Evolutionary conservation across 2,329 filamentous ascomycete species (phyloP), one percentile per base, ranked within the genome.

Genomic region (Juglanconis oblonga): DNA sequence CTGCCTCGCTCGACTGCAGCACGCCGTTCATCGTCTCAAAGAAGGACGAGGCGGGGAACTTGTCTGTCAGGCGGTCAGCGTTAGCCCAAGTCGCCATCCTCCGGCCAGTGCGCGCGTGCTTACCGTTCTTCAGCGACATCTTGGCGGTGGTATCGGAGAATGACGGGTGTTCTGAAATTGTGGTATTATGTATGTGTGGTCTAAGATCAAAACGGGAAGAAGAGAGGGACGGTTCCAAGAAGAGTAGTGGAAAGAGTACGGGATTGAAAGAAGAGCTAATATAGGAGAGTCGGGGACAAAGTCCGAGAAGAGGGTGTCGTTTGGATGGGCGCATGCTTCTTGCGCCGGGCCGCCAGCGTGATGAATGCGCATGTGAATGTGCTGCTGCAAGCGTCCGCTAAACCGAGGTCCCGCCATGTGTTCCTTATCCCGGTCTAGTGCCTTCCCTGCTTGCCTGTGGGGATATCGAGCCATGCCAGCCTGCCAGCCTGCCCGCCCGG

Each of bases 11-110:
- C 69, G 82, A 75, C 70, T 81, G 77, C 65, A 99, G 87, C 55
- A 87, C 85, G 57, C 78, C 72, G 76, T 90, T 86, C 82, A 99
- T 97, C 71, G 81, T 83, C 73, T 99, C 95, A 77, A 99, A 99
- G 67, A 93, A 92, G 66, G 79, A 87, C 62, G 95, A 98, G 71
- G 94, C 87, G 66, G 95, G 94, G 79, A 97, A 97, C 67, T 87
- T 87, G 76, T 86, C 90, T 92, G 68, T 58, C 5, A 9, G 11
- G 4, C 17, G 31, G 50, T 51, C 42, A 53, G 24, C 9, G 8
- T 56, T 38, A 54, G 57, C 49, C 42, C 49, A 31, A 36, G 44
- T 13, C 2, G 17, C n/a, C 8, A n/a, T 24, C 29, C 42, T 24
- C 11, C n/a, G 14, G 48, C 13, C 32, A 24, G 10, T 10, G 6